Evolutionary conservation across 2,329 filamentous ascomycete species (phyloP), one percentile per base, ranked within the genome.

Genomic region (Pseudocercospora ulei): DNA sequence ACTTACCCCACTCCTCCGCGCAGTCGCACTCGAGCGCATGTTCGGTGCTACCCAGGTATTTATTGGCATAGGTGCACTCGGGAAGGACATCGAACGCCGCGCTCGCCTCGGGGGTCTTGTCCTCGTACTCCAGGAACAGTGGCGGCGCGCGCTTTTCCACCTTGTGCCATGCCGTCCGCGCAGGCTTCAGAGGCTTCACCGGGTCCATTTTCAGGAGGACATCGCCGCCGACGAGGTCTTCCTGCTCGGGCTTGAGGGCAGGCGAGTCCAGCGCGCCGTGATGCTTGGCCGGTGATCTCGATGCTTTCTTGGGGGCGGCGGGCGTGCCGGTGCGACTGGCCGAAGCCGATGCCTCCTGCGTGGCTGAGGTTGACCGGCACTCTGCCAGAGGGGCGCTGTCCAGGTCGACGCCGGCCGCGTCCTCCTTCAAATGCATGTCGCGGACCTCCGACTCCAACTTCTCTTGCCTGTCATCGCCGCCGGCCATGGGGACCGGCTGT

Each of bases 21-120:
- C 90, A 98, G 61, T 98, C 90, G 65, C 90, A 98, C 63, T 95
- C 90, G 62, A 96, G 71, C 44, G 83, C 88, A 65, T 87, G 82
- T 56, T 95, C 88, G 16, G 90, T 92, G 49, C 80, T 81, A 36
- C 90, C 90, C 65, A 96, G 78, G 51, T 82, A 76, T 62, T 92
- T 95, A 50, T 86, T 85, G 38, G 83, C 85, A 63, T 98, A 98
- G 20, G 82, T 80, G 62, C 88, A 96, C 52, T 84, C 76, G 36
- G 78, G 68, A 48, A 98, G 86, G 35, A 88, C 69, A 50, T 84
- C 75, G 54, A 98, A 98, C 8, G 76, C 75, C 16, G 70, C 66
- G 51, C 74, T 78, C 3, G 90, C 82, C 52, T 90, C 82, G 22
- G 69, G 64, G 2, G 85, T 93, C 50, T 76, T 78, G 62, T 95